Evolutionary conservation across 106 monocot species (phyloP).

Genomic region (Gastrodia elata): DNA sequence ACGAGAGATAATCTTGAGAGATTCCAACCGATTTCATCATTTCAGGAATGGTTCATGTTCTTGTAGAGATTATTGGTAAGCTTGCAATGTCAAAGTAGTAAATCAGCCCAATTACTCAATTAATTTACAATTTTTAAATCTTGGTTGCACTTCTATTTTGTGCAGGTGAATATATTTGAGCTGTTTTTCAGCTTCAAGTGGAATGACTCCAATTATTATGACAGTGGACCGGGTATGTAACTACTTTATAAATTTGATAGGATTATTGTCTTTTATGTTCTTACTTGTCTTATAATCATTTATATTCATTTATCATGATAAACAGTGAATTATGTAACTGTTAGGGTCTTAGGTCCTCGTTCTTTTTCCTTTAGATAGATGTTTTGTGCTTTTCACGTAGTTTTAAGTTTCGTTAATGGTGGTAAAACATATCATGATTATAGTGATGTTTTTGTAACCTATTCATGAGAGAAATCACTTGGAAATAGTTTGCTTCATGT

Average conservation of each 20-base stretch:
- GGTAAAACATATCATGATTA: neutral
- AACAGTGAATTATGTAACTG: neutral
- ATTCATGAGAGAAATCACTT: neutral
- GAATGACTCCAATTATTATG: neutral
- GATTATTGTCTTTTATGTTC: neutral
- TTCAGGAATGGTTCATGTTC: constrained; percentile 73
- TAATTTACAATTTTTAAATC: neutral
- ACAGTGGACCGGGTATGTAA: neutral
- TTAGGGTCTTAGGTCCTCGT: neutral
- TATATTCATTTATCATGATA: neutral
- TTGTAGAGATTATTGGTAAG: constrained; percentile 78
- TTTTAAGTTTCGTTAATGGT: neutral
- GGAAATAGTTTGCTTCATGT: neutral
- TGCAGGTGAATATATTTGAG: neutral
- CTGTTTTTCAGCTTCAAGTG: neutral
- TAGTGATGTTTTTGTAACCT: neutral
- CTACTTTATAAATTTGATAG: neutral
- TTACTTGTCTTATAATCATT: neutral
- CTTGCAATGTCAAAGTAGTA: neutral
- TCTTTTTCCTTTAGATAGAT: neutral
- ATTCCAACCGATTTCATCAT: constrained; percentile 83
- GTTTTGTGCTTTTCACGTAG: neutral
- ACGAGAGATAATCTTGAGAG: constrained; percentile 67
- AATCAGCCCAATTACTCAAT: neutral
- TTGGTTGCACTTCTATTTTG: neutral